phyloP scores from a whole-genome alignment of 352 stramenopile genomes.

The Blastocystis sp. region DNA sequence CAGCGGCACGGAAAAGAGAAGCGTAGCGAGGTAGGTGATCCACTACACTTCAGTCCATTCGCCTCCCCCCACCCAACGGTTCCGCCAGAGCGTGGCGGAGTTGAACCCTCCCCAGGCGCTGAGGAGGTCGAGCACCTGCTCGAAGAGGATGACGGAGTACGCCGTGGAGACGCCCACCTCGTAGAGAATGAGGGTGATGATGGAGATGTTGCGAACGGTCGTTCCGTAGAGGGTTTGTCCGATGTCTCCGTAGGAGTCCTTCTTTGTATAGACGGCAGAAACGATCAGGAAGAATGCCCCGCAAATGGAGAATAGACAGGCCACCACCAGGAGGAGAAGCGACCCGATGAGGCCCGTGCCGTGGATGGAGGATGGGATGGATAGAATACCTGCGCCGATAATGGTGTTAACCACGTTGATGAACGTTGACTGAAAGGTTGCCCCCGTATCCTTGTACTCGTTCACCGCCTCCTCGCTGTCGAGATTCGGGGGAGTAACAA shows the following conservation, averaged over 20 bases:
- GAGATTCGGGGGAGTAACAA: neutral
- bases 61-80: neutral
- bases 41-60: neutral
- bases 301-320: constrained; percentile 27
- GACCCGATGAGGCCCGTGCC: constrained; percentile 68
- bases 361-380: constrained; percentile 70
- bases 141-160: constrained; percentile 66
- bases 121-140: constrained; percentile 64
- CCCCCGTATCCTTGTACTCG: constrained; percentile 10
- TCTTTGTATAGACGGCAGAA: constrained; percentile 41
- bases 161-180: constrained; percentile 56
- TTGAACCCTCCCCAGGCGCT: neutral
- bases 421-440: constrained; percentile 41
- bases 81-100: neutral
- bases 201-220: neutral
- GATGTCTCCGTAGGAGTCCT: constrained; percentile 51
- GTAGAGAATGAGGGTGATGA: constrained; percentile 66
- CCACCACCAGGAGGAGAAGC: constrained; percentile 50
- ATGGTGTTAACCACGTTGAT: constrained; percentile 72
- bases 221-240: constrained; percentile 33
- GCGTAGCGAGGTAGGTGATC: constrained; percentile 19
- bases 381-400: constrained; percentile 71
- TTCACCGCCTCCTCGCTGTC: neutral
- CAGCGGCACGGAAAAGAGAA: constrained; percentile 62
- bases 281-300: constrained; percentile 51